Evolutionary conservation across 129 eudicot genomes (phyloP).

Genomic region (Chrysanthemum seticuspe): DNA sequence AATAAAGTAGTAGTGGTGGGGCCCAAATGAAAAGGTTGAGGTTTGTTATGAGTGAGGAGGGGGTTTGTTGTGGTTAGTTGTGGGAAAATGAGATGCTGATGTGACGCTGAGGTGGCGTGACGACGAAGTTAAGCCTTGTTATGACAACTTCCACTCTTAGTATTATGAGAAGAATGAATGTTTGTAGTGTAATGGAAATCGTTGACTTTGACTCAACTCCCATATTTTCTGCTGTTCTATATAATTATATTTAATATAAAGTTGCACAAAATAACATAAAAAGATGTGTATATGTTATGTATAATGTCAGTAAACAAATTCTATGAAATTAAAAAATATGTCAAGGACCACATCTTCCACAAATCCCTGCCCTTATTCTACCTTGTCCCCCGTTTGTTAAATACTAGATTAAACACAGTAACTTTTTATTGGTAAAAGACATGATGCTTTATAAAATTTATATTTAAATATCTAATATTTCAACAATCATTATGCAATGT

Average conservation of each 20-base stretch:
- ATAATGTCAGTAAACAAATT: conserved; percentile 24
- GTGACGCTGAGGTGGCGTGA: too few relatives aligned
- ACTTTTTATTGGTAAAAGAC: neutral
- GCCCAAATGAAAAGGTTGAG: too few relatives aligned
- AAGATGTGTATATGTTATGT: conserved; percentile 37
- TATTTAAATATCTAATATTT: too few relatives aligned
- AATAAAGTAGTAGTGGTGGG: too few relatives aligned
- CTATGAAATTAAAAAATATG: neutral
- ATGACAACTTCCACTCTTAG: too few relatives aligned
- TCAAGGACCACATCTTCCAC: conserved; percentile 40
- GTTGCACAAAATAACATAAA: conserved; percentile 11
- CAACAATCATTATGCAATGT: too few relatives aligned
- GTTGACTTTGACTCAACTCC: conserved; percentile 37
- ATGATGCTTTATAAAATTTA: too few relatives aligned
- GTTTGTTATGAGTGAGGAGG: too few relatives aligned
- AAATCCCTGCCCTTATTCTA: conserved; percentile 29
- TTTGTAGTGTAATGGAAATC: conserved; percentile 23
- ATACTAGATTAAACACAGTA: neutral
- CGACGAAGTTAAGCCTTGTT: too few relatives aligned
- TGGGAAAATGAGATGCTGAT: too few relatives aligned
- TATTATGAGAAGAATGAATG: conserved; percentile 27
- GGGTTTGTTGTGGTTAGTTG: too few relatives aligned
- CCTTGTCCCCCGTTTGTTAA: conserved; percentile 24
- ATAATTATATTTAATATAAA: conserved; percentile 10
- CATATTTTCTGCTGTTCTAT: conserved; percentile 27